Base-by-base conservation (phyloP, 2,329 filamentous ascomycete species). In the Tolypocladium amazonense region DNA sequence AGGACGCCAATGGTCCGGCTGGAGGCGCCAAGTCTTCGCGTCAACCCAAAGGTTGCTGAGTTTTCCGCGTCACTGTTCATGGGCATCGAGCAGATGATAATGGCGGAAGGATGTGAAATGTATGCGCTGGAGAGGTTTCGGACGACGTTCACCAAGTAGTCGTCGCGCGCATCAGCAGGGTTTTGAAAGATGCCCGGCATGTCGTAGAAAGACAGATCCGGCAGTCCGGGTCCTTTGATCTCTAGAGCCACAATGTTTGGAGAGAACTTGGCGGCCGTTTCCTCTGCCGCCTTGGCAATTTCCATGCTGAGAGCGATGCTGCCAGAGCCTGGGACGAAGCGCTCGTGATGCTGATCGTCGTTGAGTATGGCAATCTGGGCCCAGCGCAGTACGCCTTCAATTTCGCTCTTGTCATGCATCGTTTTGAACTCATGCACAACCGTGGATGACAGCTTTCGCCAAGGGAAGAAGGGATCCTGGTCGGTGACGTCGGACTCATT, bases 181-280 rank as follows among this genome's bases (percentile, higher is more conserved):
- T 87, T 87, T 25, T 86, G 84, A 62, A 96, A 93, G 0, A 95
- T 85, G 0, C 92, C 92, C 0, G 92, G 92, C 0, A 96, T 79
- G 62, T 96, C 92, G 62, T 90, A 93, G 66, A 96, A 95, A 0
- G 88, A 90, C 0, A 96, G 70, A 7, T 90, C 85, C 0, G 90
- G 87, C 0, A 93, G 79, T 0, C 78, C 79, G 0, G 88, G 88
- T 0, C 87, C 88, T 0, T 84, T 84, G 33, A 96, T 91, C 58
- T 91, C 83, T 0, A 96, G 76, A 0, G 86, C 82, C 0, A 96
- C 86, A 0, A 92, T 81, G 64, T 96, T 96, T 0, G 92, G 92
- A 0, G 88, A 91, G 64, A 95, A 95, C 11, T 89, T 85, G 0
- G 87, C 85, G 6, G 83, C 72, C 0, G 79, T 78, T 2, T 71